A percentile compares a stretch with the other conserved stretches of the same genome.
These are phyloP conservation scores for Kuraishia capsulata DNA, from an alignment of 805 yeast species.

Conservation along the genomic window DNA sequence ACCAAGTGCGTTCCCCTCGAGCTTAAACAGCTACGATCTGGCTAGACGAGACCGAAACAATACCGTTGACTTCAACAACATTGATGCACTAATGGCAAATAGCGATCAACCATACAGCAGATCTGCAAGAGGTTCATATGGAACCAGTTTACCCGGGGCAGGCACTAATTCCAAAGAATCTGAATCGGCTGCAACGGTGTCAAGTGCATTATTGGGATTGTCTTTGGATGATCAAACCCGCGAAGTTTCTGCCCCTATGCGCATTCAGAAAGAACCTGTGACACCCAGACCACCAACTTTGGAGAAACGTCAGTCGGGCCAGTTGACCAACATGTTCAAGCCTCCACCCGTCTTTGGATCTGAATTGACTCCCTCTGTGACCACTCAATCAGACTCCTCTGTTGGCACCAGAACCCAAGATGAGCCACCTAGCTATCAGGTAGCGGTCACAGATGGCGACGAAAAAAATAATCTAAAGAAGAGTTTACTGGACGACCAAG, in stretches of 20 bases:
- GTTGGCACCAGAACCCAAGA: too few species aligned
- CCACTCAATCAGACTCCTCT: neutral
- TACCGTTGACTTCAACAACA: slow-evolving; percentile 13
- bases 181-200: neutral
- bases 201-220: neutral
- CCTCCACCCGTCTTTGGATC: too few species aligned
- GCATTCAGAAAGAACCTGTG: too few species aligned
- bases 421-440: slow-evolving; percentile 3
- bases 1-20: neutral
- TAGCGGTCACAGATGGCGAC: slow-evolving; percentile 1
- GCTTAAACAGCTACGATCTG: slow-evolving; percentile 7
- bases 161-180: too few species aligned
- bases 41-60: slow-evolving; percentile 19
- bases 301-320: slow-evolving; percentile 4
- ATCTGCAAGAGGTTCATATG: slow-evolving; percentile 1
- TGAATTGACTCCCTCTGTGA: neutral
- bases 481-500: slow-evolving; percentile 1
- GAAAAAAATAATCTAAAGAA: neutral
- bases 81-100: slow-evolving; percentile 2
- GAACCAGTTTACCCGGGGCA: too few species aligned
- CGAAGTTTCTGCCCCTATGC: too few species aligned
- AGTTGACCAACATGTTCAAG: slow-evolving; percentile 9
- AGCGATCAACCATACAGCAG: neutral
- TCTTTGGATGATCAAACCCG: too few species aligned
- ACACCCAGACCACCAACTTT: too few species aligned